These are phyloP conservation scores for Aciculosporium take DNA, from an alignment of 2,329 filamentous ascomycete genomes.

Conservation along the genomic window DNA sequence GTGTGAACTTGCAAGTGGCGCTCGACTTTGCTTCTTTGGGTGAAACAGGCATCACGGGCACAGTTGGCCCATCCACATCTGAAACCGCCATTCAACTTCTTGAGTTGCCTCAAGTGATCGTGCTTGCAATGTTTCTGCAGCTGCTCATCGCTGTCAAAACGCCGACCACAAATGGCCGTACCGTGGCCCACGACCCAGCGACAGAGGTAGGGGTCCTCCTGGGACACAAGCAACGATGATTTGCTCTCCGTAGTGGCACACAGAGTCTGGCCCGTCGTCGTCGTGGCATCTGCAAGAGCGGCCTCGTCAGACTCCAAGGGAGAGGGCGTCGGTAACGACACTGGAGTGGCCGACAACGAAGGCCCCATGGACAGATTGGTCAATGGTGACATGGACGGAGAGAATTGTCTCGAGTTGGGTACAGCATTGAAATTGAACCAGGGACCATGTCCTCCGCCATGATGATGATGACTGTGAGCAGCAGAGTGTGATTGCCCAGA, in stretches of 20 bases:
- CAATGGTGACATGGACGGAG: conserved; percentile 11
- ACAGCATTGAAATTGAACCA: conserved; percentile 3
- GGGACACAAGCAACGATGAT: conserved; percentile 9
- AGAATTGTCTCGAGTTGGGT: conserved; percentile 8
- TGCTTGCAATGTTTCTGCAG: conserved; percentile 42
- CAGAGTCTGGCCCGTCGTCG: neutral
- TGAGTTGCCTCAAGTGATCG: conserved; percentile 31
- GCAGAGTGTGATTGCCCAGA: neutral
- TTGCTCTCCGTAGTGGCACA: conserved; percentile 4
- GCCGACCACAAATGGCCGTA: conserved; percentile 16
- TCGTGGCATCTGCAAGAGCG: neutral
- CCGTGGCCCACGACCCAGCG: conserved; percentile 17
- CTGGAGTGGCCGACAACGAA: conserved; percentile 11
- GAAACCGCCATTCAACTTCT: conserved; percentile 32
- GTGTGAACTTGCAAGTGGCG: conserved; percentile 53
- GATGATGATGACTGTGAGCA: conserved; percentile 3
- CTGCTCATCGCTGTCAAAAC: conserved; percentile 30
- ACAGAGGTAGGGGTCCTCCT: conserved; percentile 17
- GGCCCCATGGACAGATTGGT: conserved; percentile 12
- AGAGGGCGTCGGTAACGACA: conserved; percentile 9
- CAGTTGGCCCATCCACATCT: conserved; percentile 44
- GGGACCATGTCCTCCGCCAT: neutral
- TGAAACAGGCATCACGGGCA: conserved; percentile 37
- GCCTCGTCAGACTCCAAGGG: conserved; percentile 15
- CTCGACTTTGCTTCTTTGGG: conserved; percentile 48